Percentiles rank a stretch among this genome's conserved stretches.
Evolutionary conservation across 495 filamentous ascomycete genomes (phyloP).

Genomic region (Aspergillus biplanus): DNA sequence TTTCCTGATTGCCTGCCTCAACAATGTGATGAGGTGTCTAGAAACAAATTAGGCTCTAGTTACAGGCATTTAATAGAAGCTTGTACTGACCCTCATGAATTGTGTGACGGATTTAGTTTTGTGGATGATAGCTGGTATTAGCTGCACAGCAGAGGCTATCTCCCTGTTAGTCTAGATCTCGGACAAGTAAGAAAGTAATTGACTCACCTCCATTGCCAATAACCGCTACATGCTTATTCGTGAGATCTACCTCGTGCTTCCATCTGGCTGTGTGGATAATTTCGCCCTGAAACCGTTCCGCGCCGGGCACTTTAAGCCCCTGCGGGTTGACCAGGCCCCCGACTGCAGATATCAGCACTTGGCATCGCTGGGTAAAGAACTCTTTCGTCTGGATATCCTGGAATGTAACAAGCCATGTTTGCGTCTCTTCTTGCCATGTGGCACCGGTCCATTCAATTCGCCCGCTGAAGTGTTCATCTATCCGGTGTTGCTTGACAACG

Average conservation of each 20-base stretch:
- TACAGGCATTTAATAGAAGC: neutral
- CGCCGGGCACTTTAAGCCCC: slow-evolving; percentile 45
- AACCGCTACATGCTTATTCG: slow-evolving; percentile 57
- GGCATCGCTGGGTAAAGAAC: slow-evolving; percentile 38
- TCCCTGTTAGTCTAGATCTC: neutral
- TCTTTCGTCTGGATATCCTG: slow-evolving; percentile 15
- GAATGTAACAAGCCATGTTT: slow-evolving; percentile 24
- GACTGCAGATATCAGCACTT: slow-evolving; percentile 52
- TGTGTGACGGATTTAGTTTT: slow-evolving; percentile 18
- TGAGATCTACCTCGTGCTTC: slow-evolving; percentile 56
- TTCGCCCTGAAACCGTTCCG: slow-evolving; percentile 51
- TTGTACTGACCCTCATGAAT: slow-evolving; percentile 20
- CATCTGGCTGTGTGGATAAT: slow-evolving; percentile 62
- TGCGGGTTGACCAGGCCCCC: slow-evolving; percentile 53
- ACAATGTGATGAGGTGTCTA: slow-evolving; percentile 24
- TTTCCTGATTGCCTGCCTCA: slow-evolving; percentile 7
- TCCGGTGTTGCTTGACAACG: slow-evolving; percentile 13
- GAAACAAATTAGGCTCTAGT: neutral
- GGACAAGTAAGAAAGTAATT: neutral
- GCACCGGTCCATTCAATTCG: slow-evolving; percentile 23
- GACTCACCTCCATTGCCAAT: slow-evolving; percentile 50
- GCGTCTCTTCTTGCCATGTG: slow-evolving; percentile 22
- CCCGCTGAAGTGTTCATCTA: slow-evolving; percentile 25
- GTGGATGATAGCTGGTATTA: slow-evolving; percentile 20
- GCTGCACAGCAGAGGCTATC: slow-evolving; percentile 19